Evolutionary conservation across 176 grass and related monocot genomes (phyloP), one percentile per base, ranked within the genome.

Genomic region (Paspalum notatum): DNA sequence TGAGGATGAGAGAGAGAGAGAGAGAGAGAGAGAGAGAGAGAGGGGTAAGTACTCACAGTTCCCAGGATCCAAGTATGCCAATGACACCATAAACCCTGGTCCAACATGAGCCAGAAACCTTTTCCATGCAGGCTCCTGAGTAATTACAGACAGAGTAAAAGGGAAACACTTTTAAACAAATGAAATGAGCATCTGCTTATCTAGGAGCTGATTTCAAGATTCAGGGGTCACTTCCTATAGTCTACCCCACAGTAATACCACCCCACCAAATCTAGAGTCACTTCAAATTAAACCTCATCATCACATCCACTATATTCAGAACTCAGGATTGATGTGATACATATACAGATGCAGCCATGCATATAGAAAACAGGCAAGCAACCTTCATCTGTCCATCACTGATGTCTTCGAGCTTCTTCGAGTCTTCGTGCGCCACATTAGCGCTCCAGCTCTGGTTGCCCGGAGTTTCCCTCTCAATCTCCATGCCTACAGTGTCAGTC

Each of bases 11-110:
- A 66, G 8, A 41, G 59, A 78, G 52, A 77, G 51, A 79, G 51
- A 60, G n/a, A 63, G 12, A 56, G 12, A 20, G 20, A 61, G 55
- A 67, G 20, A 61, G 37, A 16, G 54, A 64, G 66, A 80, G 45
- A 69, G 59, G 76, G 52, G 69, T 21, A 83, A 53, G 22, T 0
- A 41, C 82, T 85, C 74, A 98, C 95, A 79, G 17, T 98, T 98
- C 18, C 92, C 95, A 59, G 95, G 95, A 86, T 98, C 95, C 44
- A 98, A 66, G 56, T 98, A 98, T 66, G 92, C 95, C 54, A 98
- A 40, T 65, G 92, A 98, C 50, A 98, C 92, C 66, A 98, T 91
- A 84, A 98, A 94, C 52, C 95, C 95, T 12, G 95, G 95, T 16
- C 95, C 95, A 76, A 98, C 79, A 87, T 98, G 95, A 43, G 75